Percentiles rank a stretch among this genome's conserved stretches.
Conservation (phyloP, 805 yeast genomes). For the Yarrowia sp. region DNA sequence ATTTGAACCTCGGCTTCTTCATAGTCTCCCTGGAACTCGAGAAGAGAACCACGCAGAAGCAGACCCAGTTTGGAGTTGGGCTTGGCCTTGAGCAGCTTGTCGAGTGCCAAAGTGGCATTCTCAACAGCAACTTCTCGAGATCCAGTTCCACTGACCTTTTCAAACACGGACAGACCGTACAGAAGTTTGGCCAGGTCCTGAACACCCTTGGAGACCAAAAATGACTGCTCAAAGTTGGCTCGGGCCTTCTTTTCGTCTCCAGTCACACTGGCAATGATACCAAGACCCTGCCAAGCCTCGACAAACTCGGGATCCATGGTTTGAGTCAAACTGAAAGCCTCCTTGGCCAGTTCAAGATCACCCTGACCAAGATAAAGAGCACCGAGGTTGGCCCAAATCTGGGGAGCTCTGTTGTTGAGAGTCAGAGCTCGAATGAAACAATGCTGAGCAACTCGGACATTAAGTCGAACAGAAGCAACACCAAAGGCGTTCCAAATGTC, state of each 20-base stretch:
- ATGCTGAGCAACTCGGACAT: constrained; percentile 82
- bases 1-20: constrained; percentile 53
- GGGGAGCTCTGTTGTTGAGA: constrained; percentile 63
- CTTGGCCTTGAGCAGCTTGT: constrained; percentile 51
- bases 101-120: constrained; percentile 44
- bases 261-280: constrained; percentile 46
- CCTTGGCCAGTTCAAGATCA: constrained; percentile 69
- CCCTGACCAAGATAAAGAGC: constrained; percentile 65
- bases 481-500: constrained; percentile 85
- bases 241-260: constrained; percentile 49
- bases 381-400: constrained; percentile 80
- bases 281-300: constrained; percentile 84
- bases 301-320: constrained; percentile 76
- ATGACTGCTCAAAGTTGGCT: constrained; percentile 72
- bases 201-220: constrained; percentile 69
- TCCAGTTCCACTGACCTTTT: constrained; percentile 37
- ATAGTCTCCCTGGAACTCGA: constrained; percentile 69
- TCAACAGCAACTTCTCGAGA: constrained; percentile 30
- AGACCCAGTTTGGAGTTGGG: constrained; percentile 37
- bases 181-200: constrained; percentile 67
- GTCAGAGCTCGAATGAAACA: constrained; percentile 82
- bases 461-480: constrained; percentile 60
- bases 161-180: constrained; percentile 60
- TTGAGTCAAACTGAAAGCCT: constrained; percentile 70
- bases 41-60: constrained; percentile 36